Evolutionary conservation across 23 red algal species (phyloP).

Genomic region (Cyanidioschyzon merolae): DNA sequence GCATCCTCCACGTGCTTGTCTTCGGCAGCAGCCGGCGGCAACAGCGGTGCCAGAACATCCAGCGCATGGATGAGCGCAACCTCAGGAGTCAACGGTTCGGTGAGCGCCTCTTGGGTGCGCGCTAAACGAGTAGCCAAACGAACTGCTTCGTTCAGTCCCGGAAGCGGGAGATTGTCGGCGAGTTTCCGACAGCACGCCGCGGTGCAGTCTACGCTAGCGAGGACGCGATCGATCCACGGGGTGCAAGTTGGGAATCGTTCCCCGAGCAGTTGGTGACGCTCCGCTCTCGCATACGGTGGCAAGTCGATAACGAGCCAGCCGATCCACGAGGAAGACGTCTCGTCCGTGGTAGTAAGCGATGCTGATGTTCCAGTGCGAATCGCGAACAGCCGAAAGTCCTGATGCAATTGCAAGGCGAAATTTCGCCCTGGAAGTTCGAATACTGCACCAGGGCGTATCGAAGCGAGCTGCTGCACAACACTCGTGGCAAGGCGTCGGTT

Average conservation of each 20-base stretch:
- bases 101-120: neutral
- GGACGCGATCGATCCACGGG: neutral
- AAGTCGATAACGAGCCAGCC: neutral
- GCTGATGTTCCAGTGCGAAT: conserved; percentile 22
- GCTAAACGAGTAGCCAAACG: conserved; percentile 38
- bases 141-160: conserved; percentile 37
- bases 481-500: conserved; percentile 8
- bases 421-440: conserved; percentile 41
- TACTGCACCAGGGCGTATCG: conserved; percentile 30
- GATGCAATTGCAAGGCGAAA: conserved; percentile 25
- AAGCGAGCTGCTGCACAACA: conserved; percentile 35
- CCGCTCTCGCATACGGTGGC: neutral
- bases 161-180: neutral
- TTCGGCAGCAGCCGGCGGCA: neutral
- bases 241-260: neutral
- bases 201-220: conserved; percentile 23
- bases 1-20: neutral
- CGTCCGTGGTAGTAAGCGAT: too few relatives aligned
- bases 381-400: conserved; percentile 65
- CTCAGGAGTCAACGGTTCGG: conserved; percentile 23
- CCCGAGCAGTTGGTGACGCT: neutral
- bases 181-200: conserved; percentile 26
- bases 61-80: conserved; percentile 23
- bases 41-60: conserved; percentile 48
- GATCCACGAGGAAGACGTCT: neutral